phyloP scores from a whole-genome alignment of 2,329 filamentous ascomycete genomes.

The Tolypocladium pustulatum region DNA sequence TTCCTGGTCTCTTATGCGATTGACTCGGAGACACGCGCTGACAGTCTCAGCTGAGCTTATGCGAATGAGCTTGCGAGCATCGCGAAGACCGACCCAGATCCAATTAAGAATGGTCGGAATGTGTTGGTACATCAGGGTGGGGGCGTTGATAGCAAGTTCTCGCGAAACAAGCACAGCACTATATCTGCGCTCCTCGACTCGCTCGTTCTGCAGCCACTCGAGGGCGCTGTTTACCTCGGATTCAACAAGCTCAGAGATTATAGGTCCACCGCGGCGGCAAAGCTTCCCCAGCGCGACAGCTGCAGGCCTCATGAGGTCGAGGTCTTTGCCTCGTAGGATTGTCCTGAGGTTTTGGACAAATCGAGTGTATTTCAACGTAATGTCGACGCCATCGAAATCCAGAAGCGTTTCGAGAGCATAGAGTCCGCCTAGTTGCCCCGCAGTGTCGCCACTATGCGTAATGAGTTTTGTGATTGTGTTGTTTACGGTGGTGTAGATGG shows the following conservation, averaged over 20 bases:
- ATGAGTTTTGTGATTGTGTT: slow-evolving; percentile 55
- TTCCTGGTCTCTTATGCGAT: slow-evolving; percentile 80
- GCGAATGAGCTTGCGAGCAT: slow-evolving; percentile 82
- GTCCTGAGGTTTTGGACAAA: slow-evolving; percentile 85
- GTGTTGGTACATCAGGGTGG: slow-evolving; percentile 90
- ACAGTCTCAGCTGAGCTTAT: slow-evolving; percentile 88
- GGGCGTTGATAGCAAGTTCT: slow-evolving; percentile 84
- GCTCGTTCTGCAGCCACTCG: slow-evolving; percentile 93
- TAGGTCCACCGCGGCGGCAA: slow-evolving; percentile 81
- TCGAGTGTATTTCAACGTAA: slow-evolving; percentile 83
- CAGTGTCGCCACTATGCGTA: slow-evolving; percentile 73
- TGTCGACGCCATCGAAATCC: slow-evolving; percentile 92
- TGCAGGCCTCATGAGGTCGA: slow-evolving; percentile 79
- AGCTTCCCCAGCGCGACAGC: slow-evolving; percentile 82
- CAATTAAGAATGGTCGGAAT: slow-evolving; percentile 92
- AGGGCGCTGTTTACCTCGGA: slow-evolving; percentile 95
- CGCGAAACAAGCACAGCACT: slow-evolving; percentile 84
- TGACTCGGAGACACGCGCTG: slow-evolving; percentile 91
- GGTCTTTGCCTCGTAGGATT: slow-evolving; percentile 83
- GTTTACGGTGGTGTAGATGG: slow-evolving; percentile 46
- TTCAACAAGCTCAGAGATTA: slow-evolving; percentile 92
- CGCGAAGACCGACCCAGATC: slow-evolving; percentile 88
- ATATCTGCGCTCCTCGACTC: slow-evolving; percentile 86
- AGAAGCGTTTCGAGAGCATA: slow-evolving; percentile 87
- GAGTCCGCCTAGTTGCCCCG: slow-evolving; percentile 83